These are phyloP conservation scores for Kregervanrija pseudodelftensis DNA, from an alignment of 805 yeast genomes.

Conservation along the genomic window DNA sequence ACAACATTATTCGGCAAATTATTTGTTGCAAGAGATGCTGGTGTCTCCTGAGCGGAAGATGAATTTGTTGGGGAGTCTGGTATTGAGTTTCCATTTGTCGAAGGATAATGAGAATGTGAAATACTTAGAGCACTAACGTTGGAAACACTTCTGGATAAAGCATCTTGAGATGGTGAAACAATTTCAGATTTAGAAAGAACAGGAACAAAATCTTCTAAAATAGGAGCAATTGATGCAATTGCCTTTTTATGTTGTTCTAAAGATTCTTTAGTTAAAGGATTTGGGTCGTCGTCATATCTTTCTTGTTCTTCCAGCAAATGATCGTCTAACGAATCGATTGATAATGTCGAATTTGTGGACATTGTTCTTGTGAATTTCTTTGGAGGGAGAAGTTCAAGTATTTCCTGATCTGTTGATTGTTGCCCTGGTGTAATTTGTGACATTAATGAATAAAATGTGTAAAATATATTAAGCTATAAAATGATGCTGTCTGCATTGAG, in stretches of 20 bases:
- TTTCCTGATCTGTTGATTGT: too few species aligned
- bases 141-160: constrained; percentile 26
- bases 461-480: too few species aligned
- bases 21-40: background rate
- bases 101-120: constrained; percentile 8
- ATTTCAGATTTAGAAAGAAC: constrained; percentile 46
- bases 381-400: too few species aligned
- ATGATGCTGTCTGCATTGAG: too few species aligned
- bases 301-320: constrained; percentile 14
- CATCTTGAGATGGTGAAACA: constrained; percentile 26
- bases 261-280: constrained; percentile 26
- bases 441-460: too few species aligned
- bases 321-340: constrained; percentile 14
- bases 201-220: constrained; percentile 62
- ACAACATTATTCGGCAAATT: background rate
- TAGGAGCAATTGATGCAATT: constrained; percentile 75
- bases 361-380: constrained; percentile 2
- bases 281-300: constrained; percentile 16
- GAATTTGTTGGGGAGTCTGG: background rate
- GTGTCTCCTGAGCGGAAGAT: background rate
- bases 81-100: background rate
- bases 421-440: too few species aligned
- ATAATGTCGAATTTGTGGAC: constrained; percentile 16
- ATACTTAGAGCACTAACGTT: constrained; percentile 26
- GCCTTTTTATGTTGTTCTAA: constrained; percentile 43